phyloP scores from a whole-genome alignment of 805 yeast species.

The Hanseniaspora nectarophila region DNA sequence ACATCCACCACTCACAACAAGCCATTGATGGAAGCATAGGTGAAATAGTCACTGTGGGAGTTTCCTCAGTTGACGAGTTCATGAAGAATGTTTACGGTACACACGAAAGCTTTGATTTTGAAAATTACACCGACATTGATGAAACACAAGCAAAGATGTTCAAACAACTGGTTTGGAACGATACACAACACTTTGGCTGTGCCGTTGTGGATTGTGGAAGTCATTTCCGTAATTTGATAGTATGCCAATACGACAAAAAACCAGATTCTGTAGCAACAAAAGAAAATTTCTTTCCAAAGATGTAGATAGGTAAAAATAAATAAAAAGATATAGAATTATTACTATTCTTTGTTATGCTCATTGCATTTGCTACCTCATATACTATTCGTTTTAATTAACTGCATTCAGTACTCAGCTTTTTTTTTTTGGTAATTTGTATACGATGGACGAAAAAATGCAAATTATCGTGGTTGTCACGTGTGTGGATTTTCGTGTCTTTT shows the following conservation, averaged over 20 bases:
- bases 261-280: neutral
- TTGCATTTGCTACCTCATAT: no score
- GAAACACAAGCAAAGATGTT: conserved; percentile 65
- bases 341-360: no score
- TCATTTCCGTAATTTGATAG: conserved; percentile 43
- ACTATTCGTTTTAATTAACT: no score
- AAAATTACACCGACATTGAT: conserved; percentile 35
- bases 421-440: no score
- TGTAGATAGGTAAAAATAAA: no score
- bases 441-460: no score
- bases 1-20: conserved; percentile 42
- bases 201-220: conserved; percentile 47
- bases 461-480: no score
- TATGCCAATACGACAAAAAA: conserved; percentile 46
- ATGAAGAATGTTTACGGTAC: conserved; percentile 4
- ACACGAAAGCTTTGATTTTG: neutral
- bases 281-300: conserved; percentile 4
- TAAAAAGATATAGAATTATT: no score
- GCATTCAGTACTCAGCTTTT: no score
- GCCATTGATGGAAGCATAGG: conserved; percentile 46
- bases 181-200: conserved; percentile 55
- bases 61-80: conserved; percentile 21
- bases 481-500: no score
- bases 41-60: conserved; percentile 74
- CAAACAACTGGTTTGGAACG: conserved; percentile 68